Evolutionary conservation across 768 basidiomycete species (phyloP), one percentile per base, ranked within the genome.

Genomic region (Podaxis sp.): DNA sequence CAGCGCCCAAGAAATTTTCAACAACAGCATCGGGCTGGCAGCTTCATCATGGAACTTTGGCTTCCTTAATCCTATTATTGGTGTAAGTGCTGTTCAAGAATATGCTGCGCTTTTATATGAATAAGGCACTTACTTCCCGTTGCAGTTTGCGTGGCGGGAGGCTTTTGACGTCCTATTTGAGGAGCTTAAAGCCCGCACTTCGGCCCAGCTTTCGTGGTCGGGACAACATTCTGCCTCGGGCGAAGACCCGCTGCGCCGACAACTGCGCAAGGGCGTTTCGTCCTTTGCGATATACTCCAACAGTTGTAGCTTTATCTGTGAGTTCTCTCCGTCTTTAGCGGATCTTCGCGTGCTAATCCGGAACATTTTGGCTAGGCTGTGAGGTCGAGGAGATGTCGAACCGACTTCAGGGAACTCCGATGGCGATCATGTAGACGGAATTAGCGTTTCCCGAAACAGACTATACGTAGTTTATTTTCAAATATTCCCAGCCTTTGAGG

Each of bases 111-210:
- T 46, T 51, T 51, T 17, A 2, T 12, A 19, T 33, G 19, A 26
- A 15, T 46, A 2, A 42, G 33, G 24, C 12, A 36, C 39, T 44
- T 33, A 33, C 33, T 33, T 6, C 33, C 33, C 2, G 33, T n/a
- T 57, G 17, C 13, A 62, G 61, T 55, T 62, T 49, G 61, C 61
- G n/a, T 62, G 61, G 61, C 52, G 61, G 22, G 53, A 53, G 22
- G 61, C 61, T 36, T 62, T 62, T 36, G 53, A 62, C 15, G 61
- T 62, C 7, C 54, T 62, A 12, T 33, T 62, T 22, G 42, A 54
- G 12, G 61, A 62, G 24, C 40, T 62, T 6, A 46, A 36, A 12
- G 39, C 15, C n/a, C 60, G 52, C 13, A 36, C 7, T 11, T 38
- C 52, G 6, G 17, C 22, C 8, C 53, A 54, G 17, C 39, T 52